Base-by-base conservation (phyloP, 495 filamentous ascomycete species). In the Letharia columbiana region DNA sequence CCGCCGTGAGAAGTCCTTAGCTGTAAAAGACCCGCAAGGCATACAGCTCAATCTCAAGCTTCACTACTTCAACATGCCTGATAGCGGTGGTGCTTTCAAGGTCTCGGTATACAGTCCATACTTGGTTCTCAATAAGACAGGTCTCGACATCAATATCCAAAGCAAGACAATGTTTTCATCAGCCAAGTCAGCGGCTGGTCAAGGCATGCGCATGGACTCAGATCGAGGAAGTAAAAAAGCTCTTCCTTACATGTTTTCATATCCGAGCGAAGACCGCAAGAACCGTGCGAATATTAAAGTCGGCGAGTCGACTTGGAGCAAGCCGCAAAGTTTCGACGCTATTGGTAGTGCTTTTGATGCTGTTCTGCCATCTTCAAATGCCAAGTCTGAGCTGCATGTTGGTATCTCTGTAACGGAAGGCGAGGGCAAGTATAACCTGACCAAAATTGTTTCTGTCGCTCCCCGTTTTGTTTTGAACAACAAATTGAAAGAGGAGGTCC, bases 321-420 rank as follows among this genome's bases (percentile, higher is more conserved):
- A 90, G 74, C 92, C 95, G 4, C 93, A 97, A 75, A 96, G 90
- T 82, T 94, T 98, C 71, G 94, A 98, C 72, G 94, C 94, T n/a
- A 93, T 98, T 66, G 94, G 94, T 57, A 96, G 92, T 74, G 90
- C 87, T 8, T 85, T 89, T 39, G 91, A 96, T 68, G 88, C 95
- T 20, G 83, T 91, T 41, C 82, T 98, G 52, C 88, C 89, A 17
- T 90, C 92, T 9, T 68, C 82, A 8, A 79, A 78, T 31, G 87
- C 82, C 39, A 86, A 88, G 64, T 84, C 86, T 4, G 93, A 98
- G 74, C 89, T 96, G 73, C 91, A 96, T 74, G 81, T 93, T 33
- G 94, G 95, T 28, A 84, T 98, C 37, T 91, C 87, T 31, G 89
- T 98, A 60, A 85, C 87, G 60, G 88, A 95, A 68, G 94, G 94